phyloP scores from a whole-genome alignment of 768 basidiomycete species.

The Mycena maculata region DNA sequence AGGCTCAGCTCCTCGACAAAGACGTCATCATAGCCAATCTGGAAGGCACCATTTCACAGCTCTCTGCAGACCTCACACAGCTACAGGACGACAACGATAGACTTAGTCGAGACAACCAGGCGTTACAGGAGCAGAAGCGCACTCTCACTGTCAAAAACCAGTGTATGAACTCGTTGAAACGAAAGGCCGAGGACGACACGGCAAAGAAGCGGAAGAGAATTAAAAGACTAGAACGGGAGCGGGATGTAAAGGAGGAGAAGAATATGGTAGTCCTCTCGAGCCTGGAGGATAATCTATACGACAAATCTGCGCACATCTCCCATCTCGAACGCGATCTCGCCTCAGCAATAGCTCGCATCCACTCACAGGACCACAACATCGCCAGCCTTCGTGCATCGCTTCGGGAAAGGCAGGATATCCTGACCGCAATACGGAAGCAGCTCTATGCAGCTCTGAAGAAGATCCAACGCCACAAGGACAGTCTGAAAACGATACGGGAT shows the following conservation, averaged over 20 bases:
- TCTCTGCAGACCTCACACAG: background rate
- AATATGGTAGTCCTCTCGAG: background rate
- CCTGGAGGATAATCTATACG: background rate
- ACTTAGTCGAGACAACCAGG: background rate
- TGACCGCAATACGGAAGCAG: background rate
- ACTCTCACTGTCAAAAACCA: background rate
- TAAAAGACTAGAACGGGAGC: background rate
- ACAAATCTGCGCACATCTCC: background rate
- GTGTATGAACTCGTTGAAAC: background rate
- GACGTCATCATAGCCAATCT: background rate
- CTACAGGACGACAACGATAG: background rate
- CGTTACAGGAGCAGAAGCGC: background rate
- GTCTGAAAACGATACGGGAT: background rate
- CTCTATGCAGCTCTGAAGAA: slow-evolving; percentile 1
- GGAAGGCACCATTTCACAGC: background rate
- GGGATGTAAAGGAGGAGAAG: background rate
- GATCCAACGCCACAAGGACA: background rate
- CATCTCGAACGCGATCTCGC: background rate
- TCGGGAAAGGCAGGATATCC: too few relatives aligned
- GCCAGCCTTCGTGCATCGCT: background rate
- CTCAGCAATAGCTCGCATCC: background rate
- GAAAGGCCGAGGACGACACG: background rate
- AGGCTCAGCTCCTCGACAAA: background rate
- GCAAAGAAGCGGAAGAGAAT: background rate
- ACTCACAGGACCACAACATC: background rate